Base-by-base conservation (phyloP, 495 filamentous ascomycete genomes). In the Lindgomyces ingoldianus region DNA sequence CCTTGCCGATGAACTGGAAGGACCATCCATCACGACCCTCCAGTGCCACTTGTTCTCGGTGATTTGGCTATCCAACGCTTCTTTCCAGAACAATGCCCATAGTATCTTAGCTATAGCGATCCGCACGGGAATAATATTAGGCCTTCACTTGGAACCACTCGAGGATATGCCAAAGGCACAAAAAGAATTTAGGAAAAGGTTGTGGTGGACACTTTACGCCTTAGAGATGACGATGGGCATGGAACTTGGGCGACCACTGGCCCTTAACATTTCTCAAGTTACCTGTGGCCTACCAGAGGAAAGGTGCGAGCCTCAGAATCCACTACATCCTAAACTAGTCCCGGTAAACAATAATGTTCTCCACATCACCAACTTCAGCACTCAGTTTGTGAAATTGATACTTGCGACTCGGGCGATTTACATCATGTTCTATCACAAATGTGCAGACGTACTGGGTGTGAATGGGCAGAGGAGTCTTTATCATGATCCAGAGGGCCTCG, bases 151-250 rank as follows among this genome's bases (percentile, higher is more conserved):
- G 0, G 79, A 83, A 14, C 80, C 82, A 2, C 72, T 76, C 0
- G 59, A 69, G 2, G 64, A 57, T 30, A 54, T 83, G 39, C 72
- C 80, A 0, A 47, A 60, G 3, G 57, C 64, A 1, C 69, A 80
- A 36, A 64, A 72, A 46, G 79, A 83, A 64, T 58, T 82, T 21
- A 76, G 76, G 2, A 78, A 73, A 49, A 75, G 83, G 0, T 30
- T 84, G 0, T 84, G 83, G 83, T 84, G 82, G 83, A 74, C 72
- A 0, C 51, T 84, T 1, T 83, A 77, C 60, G 46, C 69, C 4
- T 45, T 83, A 16, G 83, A 85, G 22, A 78, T 70, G 57, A 81
- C 83, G 58, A 64, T 71, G 0, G 73, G 71, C 49, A 80, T 83
- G 79, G 80, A 82, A 53, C 74, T 86, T 3, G 82, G 83, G 1